These are phyloP conservation scores for Silene conica DNA, from an alignment of 148 eudicot species.

Conservation along the genomic window DNA sequence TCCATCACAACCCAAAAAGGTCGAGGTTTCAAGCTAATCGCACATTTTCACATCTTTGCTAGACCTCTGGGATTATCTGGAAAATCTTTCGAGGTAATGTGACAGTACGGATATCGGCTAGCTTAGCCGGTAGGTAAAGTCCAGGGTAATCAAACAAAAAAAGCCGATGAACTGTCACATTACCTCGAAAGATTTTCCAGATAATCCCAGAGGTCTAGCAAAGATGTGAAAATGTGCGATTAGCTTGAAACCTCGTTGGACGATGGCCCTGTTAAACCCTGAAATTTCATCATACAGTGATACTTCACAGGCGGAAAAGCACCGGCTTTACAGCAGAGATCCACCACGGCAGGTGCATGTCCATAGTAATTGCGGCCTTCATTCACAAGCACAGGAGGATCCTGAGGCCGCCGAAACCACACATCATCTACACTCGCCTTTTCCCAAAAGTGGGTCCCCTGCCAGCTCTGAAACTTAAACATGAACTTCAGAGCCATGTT, in stretches of 20 bases:
- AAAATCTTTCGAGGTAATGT: background rate
- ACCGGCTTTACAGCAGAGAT: constrained; percentile 75
- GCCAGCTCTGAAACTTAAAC: constrained; percentile 76
- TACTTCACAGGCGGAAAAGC: constrained; percentile 47
- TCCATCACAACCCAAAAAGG: no score
- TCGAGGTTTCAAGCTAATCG: constrained; percentile 9
- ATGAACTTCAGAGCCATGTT: constrained; percentile 80
- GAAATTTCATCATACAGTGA: constrained; percentile 71
- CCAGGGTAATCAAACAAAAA: no score
- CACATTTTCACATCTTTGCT: constrained; percentile 11
- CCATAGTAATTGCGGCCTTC: constrained; percentile 72
- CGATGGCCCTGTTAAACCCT: constrained; percentile 55
- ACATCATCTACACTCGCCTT: constrained; percentile 77
- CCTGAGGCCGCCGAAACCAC: constrained; percentile 75
- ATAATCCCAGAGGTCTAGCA: constrained; percentile 45
- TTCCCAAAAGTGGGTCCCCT: constrained; percentile 75
- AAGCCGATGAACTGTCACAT: no score
- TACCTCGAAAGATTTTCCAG: background rate
- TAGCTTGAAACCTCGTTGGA: constrained; percentile 7
- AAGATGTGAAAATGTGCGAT: constrained; percentile 12
- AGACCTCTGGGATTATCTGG: constrained; percentile 36
- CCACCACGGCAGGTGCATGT: constrained; percentile 92
- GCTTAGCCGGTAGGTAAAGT: no score
- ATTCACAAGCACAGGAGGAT: constrained; percentile 59
- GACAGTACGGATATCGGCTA: no score